phyloP scores from a whole-genome alignment of 768 basidiomycete genomes.

The Wakefieldia striispora region DNA sequence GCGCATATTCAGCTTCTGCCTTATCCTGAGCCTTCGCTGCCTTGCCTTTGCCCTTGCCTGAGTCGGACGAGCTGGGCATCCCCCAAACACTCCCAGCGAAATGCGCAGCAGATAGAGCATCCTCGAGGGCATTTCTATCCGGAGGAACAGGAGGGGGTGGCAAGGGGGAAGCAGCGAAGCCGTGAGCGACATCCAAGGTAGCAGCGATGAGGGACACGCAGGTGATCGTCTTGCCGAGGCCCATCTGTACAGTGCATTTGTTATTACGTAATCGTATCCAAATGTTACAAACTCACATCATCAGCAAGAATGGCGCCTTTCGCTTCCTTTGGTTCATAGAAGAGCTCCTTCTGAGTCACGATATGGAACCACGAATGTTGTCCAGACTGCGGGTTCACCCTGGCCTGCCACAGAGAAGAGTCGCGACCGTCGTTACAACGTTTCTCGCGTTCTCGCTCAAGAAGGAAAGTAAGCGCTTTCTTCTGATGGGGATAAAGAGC shows the following conservation, averaged over 20 bases:
- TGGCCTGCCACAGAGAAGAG: constrained; percentile 70
- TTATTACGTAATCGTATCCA: constrained; percentile 11
- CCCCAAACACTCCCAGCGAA: constrained; percentile 83
- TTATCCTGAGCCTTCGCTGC: constrained; percentile 66
- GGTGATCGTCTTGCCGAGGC: constrained; percentile 95
- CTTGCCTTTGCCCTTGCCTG: constrained; percentile 62
- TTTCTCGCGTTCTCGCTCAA: constrained; percentile 80
- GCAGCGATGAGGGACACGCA: constrained; percentile 91
- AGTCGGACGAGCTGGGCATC: constrained; percentile 58
- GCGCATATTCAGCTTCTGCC: constrained; percentile 63
- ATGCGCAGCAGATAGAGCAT: constrained; percentile 47
- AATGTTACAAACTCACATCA: constrained; percentile 63
- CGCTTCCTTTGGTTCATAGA: constrained; percentile 62
- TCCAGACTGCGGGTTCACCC: constrained; percentile 46
- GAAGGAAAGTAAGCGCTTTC: constrained; percentile 92
- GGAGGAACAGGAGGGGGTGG: constrained; percentile 43
- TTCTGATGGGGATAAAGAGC: constrained; percentile 96
- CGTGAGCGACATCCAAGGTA: constrained; percentile 67
- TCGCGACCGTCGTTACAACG: constrained; percentile 54
- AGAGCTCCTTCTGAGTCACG: constrained; percentile 78
- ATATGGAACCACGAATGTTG: constrained; percentile 71
- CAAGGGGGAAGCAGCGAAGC: constrained; percentile 61
- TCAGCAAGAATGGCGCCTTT: constrained; percentile 95
- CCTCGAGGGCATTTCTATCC: constrained; percentile 30
- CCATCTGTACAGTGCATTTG: constrained; percentile 64